These are phyloP conservation scores for Fomitopsis pinicola DNA, from an alignment of 1,284 basidiomycete species.

Conservation along the genomic window DNA sequence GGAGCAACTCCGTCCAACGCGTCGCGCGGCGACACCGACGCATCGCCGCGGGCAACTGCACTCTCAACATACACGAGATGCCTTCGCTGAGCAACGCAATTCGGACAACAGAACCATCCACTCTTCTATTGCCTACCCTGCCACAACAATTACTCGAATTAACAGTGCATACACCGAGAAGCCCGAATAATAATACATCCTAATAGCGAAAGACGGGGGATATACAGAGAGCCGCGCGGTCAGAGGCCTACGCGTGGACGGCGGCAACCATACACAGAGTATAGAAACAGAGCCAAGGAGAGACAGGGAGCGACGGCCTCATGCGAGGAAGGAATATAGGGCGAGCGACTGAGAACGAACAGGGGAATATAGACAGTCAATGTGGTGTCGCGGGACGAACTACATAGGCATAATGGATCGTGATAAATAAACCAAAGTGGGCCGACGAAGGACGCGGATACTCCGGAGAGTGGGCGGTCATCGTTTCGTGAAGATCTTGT, in stretches of 20 bases:
- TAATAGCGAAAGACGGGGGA: not conserved
- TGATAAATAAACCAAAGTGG: conserved; percentile 11
- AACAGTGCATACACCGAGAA: not conserved
- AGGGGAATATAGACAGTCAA: not conserved
- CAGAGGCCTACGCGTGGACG: not conserved
- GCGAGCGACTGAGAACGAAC: not conserved
- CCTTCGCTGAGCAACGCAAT: not conserved
- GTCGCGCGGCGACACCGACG: too few relatives aligned
- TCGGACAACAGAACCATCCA: not conserved
- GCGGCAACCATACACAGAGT: not conserved
- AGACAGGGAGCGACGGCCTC: not conserved
- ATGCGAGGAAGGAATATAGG: not conserved
- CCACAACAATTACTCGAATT: not conserved
- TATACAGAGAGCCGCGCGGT: not conserved
- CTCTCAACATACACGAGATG: too few relatives aligned
- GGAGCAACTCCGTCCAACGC: too few relatives aligned
- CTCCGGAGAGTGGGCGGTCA: conserved; percentile 30
- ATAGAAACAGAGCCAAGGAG: not conserved
- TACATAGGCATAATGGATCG: conserved; percentile 10
- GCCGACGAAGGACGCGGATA: conserved; percentile 1
- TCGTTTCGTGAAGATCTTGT: conserved; percentile 88
- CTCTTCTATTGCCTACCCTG: not conserved
- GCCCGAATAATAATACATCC: not conserved
- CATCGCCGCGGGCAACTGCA: too few relatives aligned
- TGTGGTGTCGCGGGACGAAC: not conserved